A percentile compares a stretch with the other conserved stretches of the same genome.
phyloP scores from a whole-genome alignment of 495 filamentous ascomycete genomes.

The Echria macrotheca region DNA sequence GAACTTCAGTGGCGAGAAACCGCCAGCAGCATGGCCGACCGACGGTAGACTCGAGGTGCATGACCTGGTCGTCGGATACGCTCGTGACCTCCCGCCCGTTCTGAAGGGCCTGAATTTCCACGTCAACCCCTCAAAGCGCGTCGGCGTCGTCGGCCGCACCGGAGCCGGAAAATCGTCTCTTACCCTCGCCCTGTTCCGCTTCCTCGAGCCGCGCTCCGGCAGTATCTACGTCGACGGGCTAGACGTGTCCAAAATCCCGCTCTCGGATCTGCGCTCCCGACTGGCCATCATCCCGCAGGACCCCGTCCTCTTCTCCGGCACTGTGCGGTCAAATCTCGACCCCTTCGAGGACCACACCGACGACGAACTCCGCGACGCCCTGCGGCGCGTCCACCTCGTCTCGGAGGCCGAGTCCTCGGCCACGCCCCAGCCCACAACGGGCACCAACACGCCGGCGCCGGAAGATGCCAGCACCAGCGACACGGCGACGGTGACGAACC shows the following conservation, averaged over 20 bases:
- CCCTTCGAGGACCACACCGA: conserved; percentile 49
- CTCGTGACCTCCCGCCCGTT: conserved; percentile 23
- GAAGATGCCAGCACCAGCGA: background rate
- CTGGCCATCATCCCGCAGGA: conserved; percentile 73
- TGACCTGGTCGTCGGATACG: conserved; percentile 31
- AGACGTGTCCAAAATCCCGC: conserved; percentile 62
- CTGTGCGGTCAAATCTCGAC: conserved; percentile 40
- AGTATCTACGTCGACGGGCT: conserved; percentile 43
- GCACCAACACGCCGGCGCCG: background rate
- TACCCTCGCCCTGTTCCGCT: conserved; percentile 34
- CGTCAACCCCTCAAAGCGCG: conserved; percentile 27
- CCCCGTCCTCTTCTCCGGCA: conserved; percentile 39
- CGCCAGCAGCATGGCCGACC: conserved; percentile 70
- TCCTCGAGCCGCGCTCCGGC: conserved; percentile 30
- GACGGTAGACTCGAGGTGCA: conserved; percentile 66
- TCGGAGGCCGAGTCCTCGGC: background rate
- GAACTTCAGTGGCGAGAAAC: conserved; percentile 48
- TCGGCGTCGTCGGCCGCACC: conserved; percentile 44
- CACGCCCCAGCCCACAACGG: background rate
- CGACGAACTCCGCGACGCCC: conserved; percentile 9
- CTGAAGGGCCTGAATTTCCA: conserved; percentile 31
- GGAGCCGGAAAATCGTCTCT: conserved; percentile 41
- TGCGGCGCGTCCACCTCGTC: conserved; percentile 6
- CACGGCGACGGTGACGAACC: background rate
- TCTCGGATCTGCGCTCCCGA: conserved; percentile 60